Percentiles rank a stretch among this genome's conserved stretches.
Conservation (phyloP, 345 rosid genomes). For the Arabis hirsuta region DNA sequence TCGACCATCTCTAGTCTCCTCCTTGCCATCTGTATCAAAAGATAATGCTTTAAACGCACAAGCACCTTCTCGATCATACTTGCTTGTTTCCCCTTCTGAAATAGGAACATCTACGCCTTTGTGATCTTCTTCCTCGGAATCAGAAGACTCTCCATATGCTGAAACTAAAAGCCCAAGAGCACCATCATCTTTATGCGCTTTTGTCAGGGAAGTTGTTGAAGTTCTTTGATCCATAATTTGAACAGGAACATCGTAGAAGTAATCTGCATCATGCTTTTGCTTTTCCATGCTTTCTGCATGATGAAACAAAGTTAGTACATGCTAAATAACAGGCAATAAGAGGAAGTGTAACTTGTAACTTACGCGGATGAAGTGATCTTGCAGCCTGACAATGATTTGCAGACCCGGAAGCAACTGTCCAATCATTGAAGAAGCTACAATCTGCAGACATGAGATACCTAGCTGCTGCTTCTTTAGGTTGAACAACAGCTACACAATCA, state of each 20-base stretch:
- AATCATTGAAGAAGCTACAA: constrained; percentile 86
- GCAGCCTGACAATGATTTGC: constrained; percentile 41
- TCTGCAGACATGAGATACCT: constrained; percentile 90
- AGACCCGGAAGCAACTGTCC: constrained; percentile 70
- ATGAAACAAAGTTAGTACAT: constrained; percentile 27
- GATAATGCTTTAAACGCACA: constrained; percentile 43
- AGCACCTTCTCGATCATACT: constrained; percentile 35
- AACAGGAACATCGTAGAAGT: constrained; percentile 56
- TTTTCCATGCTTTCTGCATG: constrained; percentile 56
- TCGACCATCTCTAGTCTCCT: constrained; percentile 47
- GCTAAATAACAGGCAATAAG: background rate
- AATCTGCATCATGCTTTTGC: constrained; percentile 42
- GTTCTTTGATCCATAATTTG: constrained; percentile 47
- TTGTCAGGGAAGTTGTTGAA: constrained; percentile 44
- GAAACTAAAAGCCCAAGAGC: constrained; percentile 84
- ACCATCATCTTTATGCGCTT: constrained; percentile 45
- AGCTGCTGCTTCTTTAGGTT: constrained; percentile 83
- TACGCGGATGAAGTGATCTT: constrained; percentile 52
- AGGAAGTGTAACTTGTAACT: constrained; percentile 38
- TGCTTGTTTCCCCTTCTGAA: constrained; percentile 44
- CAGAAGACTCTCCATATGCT: constrained; percentile 87
- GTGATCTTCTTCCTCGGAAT: constrained; percentile 73
- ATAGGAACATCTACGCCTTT: constrained; percentile 45
- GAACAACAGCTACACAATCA: constrained; percentile 84
- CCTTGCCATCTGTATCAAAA: constrained; percentile 38